Evolutionary conservation across 352 stramenopile species (phyloP), one percentile per base, ranked within the genome.

Genomic region (Globisporangium solare): DNA sequence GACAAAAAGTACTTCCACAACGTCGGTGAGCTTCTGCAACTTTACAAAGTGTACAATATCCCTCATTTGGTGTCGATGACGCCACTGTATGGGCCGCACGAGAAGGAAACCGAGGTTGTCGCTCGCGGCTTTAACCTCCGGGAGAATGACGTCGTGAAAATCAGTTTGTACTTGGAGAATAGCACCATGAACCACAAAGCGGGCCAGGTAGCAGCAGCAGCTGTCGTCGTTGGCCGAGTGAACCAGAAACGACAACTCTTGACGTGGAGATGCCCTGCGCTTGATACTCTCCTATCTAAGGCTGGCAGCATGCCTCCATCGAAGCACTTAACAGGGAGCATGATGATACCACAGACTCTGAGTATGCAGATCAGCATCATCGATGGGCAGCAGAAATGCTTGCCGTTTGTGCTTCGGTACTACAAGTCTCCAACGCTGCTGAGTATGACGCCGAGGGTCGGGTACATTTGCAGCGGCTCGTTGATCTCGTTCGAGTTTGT

Each of bases 401-500:
- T 88, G 8, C 76, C 77, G 0, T 88, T 85, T 47, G 56, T 65
- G 14, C 83, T 90, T 31, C 74, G 68, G 24, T 87, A 73, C 31
- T 88, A 88, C 56, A 74, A 68, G n/a, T 55, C 64, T 17, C 70
- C 80, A 8, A 65, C 56, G 8, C 64, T 90, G 15, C 22, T 87
- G 42, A 47, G 54, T 0, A 88, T 88, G 72, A 81, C 54, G 39
- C 80, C 80, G 2, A 61, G 58, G 0, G 61, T 82, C 0, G 80
- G 78, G 2, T 90, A 88, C 51, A 73, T 86, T 3, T 86, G 76
- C 50, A 80, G 74, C 22, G 78, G 78, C 5, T 84, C 77, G 1
- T 41, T 88, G 15, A 60, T 90, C 11, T 83, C 72, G 18, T 90
- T 90, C 32, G 71, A 88, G 49, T 90, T 88, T 51, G 58, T 62